Conservation (phyloP, 2,329 filamentous ascomycete species). For the Dactylonectria macrodidyma region DNA sequence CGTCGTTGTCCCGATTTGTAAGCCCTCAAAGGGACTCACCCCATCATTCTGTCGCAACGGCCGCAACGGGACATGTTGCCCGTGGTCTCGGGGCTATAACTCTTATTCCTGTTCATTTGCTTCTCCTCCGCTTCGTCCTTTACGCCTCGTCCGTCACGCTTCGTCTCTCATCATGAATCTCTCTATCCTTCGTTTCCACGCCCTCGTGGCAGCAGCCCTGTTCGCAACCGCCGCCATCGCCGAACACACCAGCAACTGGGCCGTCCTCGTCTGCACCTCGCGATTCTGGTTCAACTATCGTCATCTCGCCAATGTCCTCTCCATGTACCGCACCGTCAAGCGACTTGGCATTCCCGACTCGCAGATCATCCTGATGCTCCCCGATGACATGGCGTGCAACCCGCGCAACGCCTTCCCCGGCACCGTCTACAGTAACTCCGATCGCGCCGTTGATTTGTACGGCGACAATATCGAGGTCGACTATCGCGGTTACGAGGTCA, state of each 20-base stretch:
- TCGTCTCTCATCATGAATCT: constrained; percentile 64
- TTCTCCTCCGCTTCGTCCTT: constrained; percentile 13
- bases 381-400: constrained; percentile 99
- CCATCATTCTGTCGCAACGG: constrained; percentile 27
- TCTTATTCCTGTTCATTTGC: constrained; percentile 14
- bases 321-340: constrained; percentile 98
- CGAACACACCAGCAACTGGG: constrained; percentile 98
- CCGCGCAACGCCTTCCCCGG: constrained; percentile 98
- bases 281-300: constrained; percentile 99
- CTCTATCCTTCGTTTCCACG: constrained; percentile 60
- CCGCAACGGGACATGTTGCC: constrained; percentile 36
- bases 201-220: constrained; percentile 64
- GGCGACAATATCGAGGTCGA: constrained; percentile 99
- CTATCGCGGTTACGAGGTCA: constrained; percentile 98
- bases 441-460: constrained; percentile 95
- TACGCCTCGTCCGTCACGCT: constrained; percentile 26
- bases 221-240: constrained; percentile 65
- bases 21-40: constrained; percentile 39
- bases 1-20: constrained; percentile 42
- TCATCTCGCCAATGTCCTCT: constrained; percentile 97
- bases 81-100: constrained; percentile 32
- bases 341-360: constrained; percentile 97
- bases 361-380: constrained; percentile 99
- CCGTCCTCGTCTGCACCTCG: constrained; percentile 97
- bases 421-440: constrained; percentile 98